Evolutionary conservation across 139 green algal genomes (phyloP).

Genomic region (Asterochloris erici): DNA sequence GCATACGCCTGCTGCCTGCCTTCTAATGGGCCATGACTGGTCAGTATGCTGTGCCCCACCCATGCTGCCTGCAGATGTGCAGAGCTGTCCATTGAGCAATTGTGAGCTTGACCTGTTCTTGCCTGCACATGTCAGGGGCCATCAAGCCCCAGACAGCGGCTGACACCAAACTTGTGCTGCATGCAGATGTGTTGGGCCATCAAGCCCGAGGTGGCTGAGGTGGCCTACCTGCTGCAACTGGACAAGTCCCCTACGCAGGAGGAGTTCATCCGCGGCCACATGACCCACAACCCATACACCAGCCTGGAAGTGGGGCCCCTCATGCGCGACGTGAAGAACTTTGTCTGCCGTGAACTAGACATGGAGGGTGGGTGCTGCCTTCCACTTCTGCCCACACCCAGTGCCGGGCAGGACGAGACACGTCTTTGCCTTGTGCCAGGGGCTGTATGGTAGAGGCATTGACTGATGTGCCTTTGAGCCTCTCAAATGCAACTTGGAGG

Average conservation of each 20-base stretch:
- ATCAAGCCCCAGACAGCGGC: constrained; percentile 12
- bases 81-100: neutral
- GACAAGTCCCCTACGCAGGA: constrained; percentile 63
- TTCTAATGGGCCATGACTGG: no score
- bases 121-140: neutral
- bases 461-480: no score
- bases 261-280: constrained; percentile 59
- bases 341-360: constrained; percentile 57
- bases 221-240: constrained; percentile 38
- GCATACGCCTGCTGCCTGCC: no score
- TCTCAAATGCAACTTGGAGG: no score
- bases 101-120: neutral
- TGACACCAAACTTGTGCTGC: no score
- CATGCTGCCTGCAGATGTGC: no score
- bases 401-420: no score
- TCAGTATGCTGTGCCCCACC: no score
- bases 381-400: no score
- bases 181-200: constrained; percentile 19
- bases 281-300: constrained; percentile 53
- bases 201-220: constrained; percentile 11
- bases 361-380: constrained; percentile 32
- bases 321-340: constrained; percentile 70
- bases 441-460: no score
- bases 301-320: constrained; percentile 34
- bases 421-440: no score